Conservation (phyloP, 495 filamentous ascomycete species). For the Penicillium ochrochloron region DNA sequence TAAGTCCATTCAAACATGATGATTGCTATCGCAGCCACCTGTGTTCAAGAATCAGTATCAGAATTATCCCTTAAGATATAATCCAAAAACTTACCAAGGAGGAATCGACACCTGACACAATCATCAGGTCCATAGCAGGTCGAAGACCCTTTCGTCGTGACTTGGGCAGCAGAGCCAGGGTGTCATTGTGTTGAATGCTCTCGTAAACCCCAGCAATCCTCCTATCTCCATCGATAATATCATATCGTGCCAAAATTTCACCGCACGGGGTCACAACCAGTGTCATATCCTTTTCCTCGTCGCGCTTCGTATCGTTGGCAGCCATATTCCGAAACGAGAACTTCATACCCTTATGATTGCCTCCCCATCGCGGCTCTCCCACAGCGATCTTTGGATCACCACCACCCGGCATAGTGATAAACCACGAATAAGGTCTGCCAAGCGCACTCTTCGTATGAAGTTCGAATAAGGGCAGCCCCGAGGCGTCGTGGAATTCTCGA, state of each 20-base stretch:
- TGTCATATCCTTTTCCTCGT: slow-evolving; percentile 29
- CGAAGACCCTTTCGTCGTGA: slow-evolving; percentile 18
- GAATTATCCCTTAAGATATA: no score
- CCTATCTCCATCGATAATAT: slow-evolving; percentile 35
- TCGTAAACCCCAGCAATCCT: slow-evolving; percentile 34
- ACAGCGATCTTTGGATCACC: slow-evolving; percentile 21
- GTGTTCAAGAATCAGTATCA: not conserved
- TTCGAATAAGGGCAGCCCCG: slow-evolving; percentile 36
- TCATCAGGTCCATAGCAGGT: slow-evolving; percentile 29
- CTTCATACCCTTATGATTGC: slow-evolving; percentile 25
- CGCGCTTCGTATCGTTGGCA: slow-evolving; percentile 22
- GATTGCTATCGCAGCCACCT: slow-evolving; percentile 21
- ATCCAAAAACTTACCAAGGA: slow-evolving; percentile 29
- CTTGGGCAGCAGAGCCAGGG: slow-evolving; percentile 21
- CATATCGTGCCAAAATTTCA: slow-evolving; percentile 26
- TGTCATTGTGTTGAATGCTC: slow-evolving; percentile 34
- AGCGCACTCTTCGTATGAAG: slow-evolving; percentile 23
- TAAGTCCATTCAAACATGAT: slow-evolving; percentile 23
- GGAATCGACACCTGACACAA: slow-evolving; percentile 31
- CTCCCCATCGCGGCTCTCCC: slow-evolving; percentile 19
- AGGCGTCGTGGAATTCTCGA: slow-evolving; percentile 36
- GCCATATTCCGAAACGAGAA: slow-evolving; percentile 35
- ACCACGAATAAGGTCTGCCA: slow-evolving; percentile 23
- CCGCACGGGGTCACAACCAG: slow-evolving; percentile 26
- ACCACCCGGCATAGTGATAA: slow-evolving; percentile 33